Evolutionary conservation across 164 flowering plant genomes (phyloP).

Genomic region (Malania oleifera): DNA sequence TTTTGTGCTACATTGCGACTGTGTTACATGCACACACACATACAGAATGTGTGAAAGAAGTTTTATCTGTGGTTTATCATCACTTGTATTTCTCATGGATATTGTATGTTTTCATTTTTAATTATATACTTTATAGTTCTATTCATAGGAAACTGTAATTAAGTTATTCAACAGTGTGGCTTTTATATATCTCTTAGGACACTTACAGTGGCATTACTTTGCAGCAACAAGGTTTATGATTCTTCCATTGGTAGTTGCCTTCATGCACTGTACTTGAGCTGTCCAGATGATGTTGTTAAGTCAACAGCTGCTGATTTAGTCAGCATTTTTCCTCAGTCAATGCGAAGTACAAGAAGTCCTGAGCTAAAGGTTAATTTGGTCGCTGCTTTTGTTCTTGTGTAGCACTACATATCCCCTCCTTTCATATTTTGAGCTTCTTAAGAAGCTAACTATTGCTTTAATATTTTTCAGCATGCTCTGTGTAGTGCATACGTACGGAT

Average conservation of each 20-base stretch:
- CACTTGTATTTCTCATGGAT: background rate
- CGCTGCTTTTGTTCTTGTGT: background rate
- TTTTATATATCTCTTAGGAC: slow-evolving; percentile 2
- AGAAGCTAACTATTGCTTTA: slow-evolving; percentile 3
- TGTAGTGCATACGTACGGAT: slow-evolving; percentile 69
- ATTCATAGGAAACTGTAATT: background rate
- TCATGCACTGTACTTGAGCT: slow-evolving; percentile 52
- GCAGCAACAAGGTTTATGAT: slow-evolving; percentile 73
- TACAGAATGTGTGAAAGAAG: background rate
- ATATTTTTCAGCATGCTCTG: slow-evolving; percentile 59
- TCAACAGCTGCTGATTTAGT: slow-evolving; percentile 63
- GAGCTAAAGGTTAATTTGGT: slow-evolving; percentile 68
- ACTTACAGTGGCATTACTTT: slow-evolving; percentile 16
- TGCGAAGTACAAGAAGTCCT: slow-evolving; percentile 58
- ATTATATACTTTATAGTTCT: background rate
- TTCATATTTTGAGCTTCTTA: background rate
- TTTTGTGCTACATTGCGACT: no score
- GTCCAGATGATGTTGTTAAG: slow-evolving; percentile 65
- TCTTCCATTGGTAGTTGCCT: slow-evolving; percentile 80
- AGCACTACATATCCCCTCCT: background rate
- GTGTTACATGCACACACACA: no score
- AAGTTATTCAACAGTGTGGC: slow-evolving; percentile 1
- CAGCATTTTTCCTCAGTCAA: slow-evolving; percentile 42
- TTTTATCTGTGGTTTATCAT: background rate
- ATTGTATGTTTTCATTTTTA: background rate